phyloP scores from a whole-genome alignment of 2,329 filamentous ascomycete species.

The Phaeosphaeriaceae sp. region DNA sequence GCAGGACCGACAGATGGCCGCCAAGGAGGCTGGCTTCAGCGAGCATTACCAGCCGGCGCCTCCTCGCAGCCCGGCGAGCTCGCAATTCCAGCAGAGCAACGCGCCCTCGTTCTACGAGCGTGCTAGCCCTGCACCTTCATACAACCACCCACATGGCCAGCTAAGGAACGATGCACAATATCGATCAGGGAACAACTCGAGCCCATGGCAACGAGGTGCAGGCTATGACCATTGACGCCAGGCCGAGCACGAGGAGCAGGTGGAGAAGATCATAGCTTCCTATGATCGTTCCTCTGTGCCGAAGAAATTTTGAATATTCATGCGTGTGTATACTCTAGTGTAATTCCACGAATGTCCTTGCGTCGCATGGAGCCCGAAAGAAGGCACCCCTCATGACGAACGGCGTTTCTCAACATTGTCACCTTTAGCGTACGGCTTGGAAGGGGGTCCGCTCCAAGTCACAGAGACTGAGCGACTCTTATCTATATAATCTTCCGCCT shows the following conservation, averaged over 20 bases:
- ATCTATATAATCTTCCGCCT: slow-evolving; percentile 7
- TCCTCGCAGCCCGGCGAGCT: slow-evolving; percentile 52
- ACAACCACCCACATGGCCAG: slow-evolving; percentile 40
- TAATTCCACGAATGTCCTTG: slow-evolving; percentile 32
- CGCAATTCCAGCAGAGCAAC: slow-evolving; percentile 46
- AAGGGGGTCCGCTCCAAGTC: slow-evolving; percentile 7
- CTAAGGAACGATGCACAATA: slow-evolving; percentile 39
- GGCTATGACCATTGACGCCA: slow-evolving; percentile 67
- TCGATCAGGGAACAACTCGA: slow-evolving; percentile 62
- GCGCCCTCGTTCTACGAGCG: slow-evolving; percentile 46
- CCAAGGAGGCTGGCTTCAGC: slow-evolving; percentile 50
- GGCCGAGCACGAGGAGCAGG: slow-evolving; percentile 46
- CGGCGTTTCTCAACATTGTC: slow-evolving; percentile 24
- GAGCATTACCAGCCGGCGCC: slow-evolving; percentile 52
- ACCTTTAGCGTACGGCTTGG: slow-evolving; percentile 5
- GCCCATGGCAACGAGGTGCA: slow-evolving; percentile 71
- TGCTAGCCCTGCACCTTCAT: slow-evolving; percentile 38
- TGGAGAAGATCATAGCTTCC: slow-evolving; percentile 46
- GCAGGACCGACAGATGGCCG: slow-evolving; percentile 36
- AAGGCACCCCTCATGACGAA: slow-evolving; percentile 29
- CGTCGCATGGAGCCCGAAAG: slow-evolving; percentile 26
- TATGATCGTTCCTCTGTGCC: slow-evolving; percentile 43
- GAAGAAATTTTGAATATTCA: slow-evolving; percentile 32
- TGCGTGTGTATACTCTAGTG: slow-evolving; percentile 40
- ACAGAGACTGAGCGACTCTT: slow-evolving; percentile 8